Evolutionary conservation across 768 basidiomycete species (phyloP), one percentile per base, ranked within the genome.

Genomic region (Kwoniella heveanensis): DNA sequence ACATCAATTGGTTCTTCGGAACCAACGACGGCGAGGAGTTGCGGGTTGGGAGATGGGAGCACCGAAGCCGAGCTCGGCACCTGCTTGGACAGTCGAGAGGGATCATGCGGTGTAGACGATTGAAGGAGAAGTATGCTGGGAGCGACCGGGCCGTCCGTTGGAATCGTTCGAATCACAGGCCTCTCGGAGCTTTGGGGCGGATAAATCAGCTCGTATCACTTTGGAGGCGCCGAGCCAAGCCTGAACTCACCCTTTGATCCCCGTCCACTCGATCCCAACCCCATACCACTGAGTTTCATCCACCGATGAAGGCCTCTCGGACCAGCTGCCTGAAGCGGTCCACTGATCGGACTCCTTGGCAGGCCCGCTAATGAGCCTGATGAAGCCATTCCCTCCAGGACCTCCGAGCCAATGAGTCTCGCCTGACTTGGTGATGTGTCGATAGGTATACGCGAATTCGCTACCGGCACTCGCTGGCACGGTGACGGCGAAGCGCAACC

Each of bases 321-420:
- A 56, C 67, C 67, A 69, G 37, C 5, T 10, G 1, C 69, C 69
- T 7, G 51, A 12, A 26, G 27, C 29, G 7, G 19, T 17, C 17
- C 10, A 9, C 39, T 44, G 39, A 19, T 8, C 19, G 0, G 17
- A 36, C 10, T 19, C 25, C 27, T 64, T 50, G 8, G 29, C 30
- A 22, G 21, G 26, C 0, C 65, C 65, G 17, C 57, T 37, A 17
- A 22, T 25, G 12, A 73, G 32, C 52, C 57, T 56, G 50, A 75
- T 56, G 22, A 53, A 36, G 22, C 73, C 73, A 39, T 75, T 75
- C 2, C 65, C 67, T 19, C 70, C 73, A n/a, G 60, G 64, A 2
- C 63, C 64, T 22, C 73, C 73, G 2, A 72, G 65, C 73, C 73
- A 75, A n/a, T 66, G 59, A 15, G 58, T 68, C 17, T 68, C 64